These are phyloP conservation scores for Austroboletus niveus DNA, from an alignment of 1,284 basidiomycete genomes.

Conservation along the genomic window DNA sequence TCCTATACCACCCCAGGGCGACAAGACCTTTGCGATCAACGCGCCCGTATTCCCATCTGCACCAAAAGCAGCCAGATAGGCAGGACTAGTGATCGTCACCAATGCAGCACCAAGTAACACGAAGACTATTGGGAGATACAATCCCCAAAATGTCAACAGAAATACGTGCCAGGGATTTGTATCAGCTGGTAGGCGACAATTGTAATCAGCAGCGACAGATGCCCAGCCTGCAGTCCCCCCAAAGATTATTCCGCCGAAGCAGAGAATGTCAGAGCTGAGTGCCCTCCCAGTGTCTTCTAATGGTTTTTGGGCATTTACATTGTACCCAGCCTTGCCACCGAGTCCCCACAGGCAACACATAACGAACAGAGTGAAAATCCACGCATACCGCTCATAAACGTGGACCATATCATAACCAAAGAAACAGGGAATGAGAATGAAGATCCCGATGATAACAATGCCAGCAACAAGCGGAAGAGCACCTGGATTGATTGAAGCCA, in stretches of 20 bases:
- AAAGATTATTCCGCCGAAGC: conserved; percentile 60
- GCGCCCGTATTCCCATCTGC: conserved; percentile 48
- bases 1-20: conserved; percentile 50
- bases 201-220: conserved; percentile 55
- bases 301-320: conserved; percentile 44
- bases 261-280: conserved; percentile 47
- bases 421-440: conserved; percentile 48
- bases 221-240: conserved; percentile 42
- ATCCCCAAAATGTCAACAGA: conserved; percentile 52
- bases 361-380: conserved; percentile 55
- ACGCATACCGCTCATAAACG: conserved; percentile 60
- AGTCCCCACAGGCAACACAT: conserved; percentile 48
- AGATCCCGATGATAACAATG: conserved; percentile 44
- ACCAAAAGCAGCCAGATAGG: conserved; percentile 48
- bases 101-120: conserved; percentile 55
- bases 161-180: conserved; percentile 50
- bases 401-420: conserved; percentile 54
- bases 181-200: conserved; percentile 48
- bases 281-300: conserved; percentile 46
- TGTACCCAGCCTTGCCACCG: conserved; percentile 49
- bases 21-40: conserved; percentile 42
- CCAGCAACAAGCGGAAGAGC: conserved; percentile 25
- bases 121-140: conserved; percentile 56
- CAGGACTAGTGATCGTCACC: conserved; percentile 52
- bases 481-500: conserved; percentile 42